Percentiles rank a stretch among this genome's conserved stretches.
phyloP scores from a whole-genome alignment of 306 rosid genomes.

The Canavalia ensiformis region DNA sequence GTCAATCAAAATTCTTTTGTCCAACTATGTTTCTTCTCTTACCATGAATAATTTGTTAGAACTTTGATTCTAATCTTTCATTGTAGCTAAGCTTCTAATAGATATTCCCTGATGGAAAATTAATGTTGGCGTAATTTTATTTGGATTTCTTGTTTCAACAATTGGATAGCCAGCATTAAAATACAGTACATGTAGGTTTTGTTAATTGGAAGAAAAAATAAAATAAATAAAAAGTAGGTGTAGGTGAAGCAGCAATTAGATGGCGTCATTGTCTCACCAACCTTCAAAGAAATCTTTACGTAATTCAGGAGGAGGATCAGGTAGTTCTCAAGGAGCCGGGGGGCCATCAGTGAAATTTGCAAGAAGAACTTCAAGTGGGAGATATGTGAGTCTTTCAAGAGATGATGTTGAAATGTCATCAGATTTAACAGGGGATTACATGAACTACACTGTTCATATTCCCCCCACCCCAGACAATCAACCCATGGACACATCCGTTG shows the following conservation, averaged over 20 bases:
- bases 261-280: constrained; percentile 68
- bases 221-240: neutral
- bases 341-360: constrained; percentile 84
- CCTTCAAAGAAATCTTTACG: constrained; percentile 71
- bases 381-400: constrained; percentile 79
- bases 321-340: constrained; percentile 51
- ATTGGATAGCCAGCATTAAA: neutral
- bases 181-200: neutral
- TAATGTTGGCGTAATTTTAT: neutral
- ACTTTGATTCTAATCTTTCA: neutral
- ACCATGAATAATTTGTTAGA: constrained; percentile 30
- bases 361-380: constrained; percentile 85
- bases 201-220: neutral
- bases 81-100: constrained; percentile 16
- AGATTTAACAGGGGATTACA: constrained; percentile 76
- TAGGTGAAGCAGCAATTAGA: neutral
- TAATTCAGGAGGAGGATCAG: constrained; percentile 59
- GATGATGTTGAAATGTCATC: constrained; percentile 90
- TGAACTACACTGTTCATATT: constrained; percentile 91
- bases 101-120: neutral
- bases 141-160: neutral
- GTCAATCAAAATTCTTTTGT: constrained; percentile 23
- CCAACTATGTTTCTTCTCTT: constrained; percentile 11
- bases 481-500: constrained; percentile 78
- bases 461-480: constrained; percentile 92